Evolutionary conservation across 106 monocot genomes (phyloP), one percentile per base, ranked within the genome.

Genomic region (Platanthera guangdongensis): DNA sequence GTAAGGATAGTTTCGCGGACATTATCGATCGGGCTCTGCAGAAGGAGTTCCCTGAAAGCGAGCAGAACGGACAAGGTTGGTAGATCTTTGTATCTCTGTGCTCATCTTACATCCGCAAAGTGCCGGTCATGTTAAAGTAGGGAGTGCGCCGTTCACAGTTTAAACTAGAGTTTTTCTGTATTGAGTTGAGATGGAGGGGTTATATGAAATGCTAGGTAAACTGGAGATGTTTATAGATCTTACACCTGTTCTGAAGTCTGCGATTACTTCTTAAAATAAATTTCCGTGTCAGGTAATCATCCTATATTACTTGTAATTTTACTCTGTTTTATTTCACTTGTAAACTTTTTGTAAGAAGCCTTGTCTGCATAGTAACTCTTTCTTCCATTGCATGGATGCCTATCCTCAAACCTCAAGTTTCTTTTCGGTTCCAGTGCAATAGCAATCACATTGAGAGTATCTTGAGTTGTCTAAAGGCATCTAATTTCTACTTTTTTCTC

Each of bases 31-130:
- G 97, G 52, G 97, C 97, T 11, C 85, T 99, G 47, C 80, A 94
- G 94, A 99, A 99, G 83, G 97, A 99, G 85, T 99, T 99, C 75
- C 85, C 91, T 11, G 97, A 99, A 82, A 92, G 84, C 82, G 97
- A 99, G 79, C 97, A 94, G 88, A 85, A 54, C 68, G 81, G 54
- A 28, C 88, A 85, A 90, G 97, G 93, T 95, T 52, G 19, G 79
- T 78, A 71, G 75, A 79, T 84, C 79, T 81, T 65, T 18, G 45
- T 0, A 3, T 14, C 18, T 30, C 21, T 10, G 15, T 19, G 18
- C 51, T 28, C 48, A 47, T 60, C n/a, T 49, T 45, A 46, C 15
- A 57, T 55, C 45, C 13, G 52, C 28, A 15, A 53, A 25, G 45
- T 25, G 25, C 5, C 25, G 65, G 28, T 50, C 11, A 9, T 22